Percentiles rank a stretch among this genome's conserved stretches.
Evolutionary conservation across 2,329 filamentous ascomycete species (phyloP).

Genomic region (Fusarium beomiforme): DNA sequence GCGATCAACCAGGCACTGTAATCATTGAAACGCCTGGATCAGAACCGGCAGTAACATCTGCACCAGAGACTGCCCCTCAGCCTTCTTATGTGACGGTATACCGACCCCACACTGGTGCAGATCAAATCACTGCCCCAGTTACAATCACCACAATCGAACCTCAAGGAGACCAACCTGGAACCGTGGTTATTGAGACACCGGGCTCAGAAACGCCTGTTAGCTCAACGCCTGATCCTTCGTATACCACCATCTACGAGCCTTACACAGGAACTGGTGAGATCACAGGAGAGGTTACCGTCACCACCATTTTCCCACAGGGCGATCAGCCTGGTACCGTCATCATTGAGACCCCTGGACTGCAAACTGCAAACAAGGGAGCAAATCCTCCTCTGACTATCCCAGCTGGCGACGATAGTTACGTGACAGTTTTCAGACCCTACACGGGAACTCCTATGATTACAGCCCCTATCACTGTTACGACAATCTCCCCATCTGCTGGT

Average conservation of each 20-base stretch:
- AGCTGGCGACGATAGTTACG: slow-evolving; percentile 15
- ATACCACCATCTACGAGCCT: slow-evolving; percentile 26
- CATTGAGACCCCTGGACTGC: slow-evolving; percentile 15
- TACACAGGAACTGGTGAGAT: slow-evolving; percentile 13
- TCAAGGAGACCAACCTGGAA: slow-evolving; percentile 3
- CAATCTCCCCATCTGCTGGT: slow-evolving; percentile 1
- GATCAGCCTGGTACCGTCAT: slow-evolving; percentile 19
- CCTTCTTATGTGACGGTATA: slow-evolving; percentile 8
- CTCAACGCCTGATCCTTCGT: slow-evolving; percentile 1
- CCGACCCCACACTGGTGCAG: background rate
- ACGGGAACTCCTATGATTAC: slow-evolving; percentile 21
- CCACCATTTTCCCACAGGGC: slow-evolving; percentile 9
- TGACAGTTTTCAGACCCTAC: slow-evolving; percentile 29
- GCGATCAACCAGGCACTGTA: slow-evolving; percentile 5
- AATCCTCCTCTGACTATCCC: slow-evolving; percentile 17
- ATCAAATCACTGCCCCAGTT: background rate
- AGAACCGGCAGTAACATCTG: background rate
- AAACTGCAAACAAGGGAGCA: slow-evolving; percentile 11
- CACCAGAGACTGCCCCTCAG: background rate
- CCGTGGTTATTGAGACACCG: slow-evolving; percentile 21
- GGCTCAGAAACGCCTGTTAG: background rate
- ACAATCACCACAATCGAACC: slow-evolving; percentile 6
- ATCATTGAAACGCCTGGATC: slow-evolving; percentile 19
- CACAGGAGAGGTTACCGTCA: slow-evolving; percentile 2
- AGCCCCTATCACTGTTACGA: slow-evolving; percentile 22